Evolutionary conservation across 768 basidiomycete species (phyloP), one percentile per base, ranked within the genome.

Genomic region (Auricularia cornea): DNA sequence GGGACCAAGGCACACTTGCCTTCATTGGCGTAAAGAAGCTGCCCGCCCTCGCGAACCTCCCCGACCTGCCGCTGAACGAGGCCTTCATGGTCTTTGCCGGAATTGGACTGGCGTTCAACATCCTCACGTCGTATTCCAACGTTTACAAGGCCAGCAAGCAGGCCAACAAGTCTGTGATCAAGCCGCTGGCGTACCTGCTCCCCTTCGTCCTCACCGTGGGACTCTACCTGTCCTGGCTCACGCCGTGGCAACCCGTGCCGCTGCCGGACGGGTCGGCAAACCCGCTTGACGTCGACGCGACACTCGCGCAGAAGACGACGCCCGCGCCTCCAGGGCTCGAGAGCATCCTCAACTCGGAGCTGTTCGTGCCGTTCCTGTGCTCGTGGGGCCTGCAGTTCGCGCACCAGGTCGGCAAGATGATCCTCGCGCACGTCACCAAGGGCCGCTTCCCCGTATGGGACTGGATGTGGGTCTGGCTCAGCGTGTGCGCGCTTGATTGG

Each of bases 321-420:
- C 54, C 54, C 28, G 84, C 86, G 31, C 88, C 92, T 10, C 74
- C 81, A 23, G 76, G 79, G 68, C 75, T 80, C 62, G 76, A 84
- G 63, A 86, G 87, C 2, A 84, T 96, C 72, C 78, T 97, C 44
- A 79, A 88, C 67, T 90, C 90, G 1, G 78, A 86, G 1, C 80
- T 87, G 29, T 87, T 98, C 71, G 76, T 98, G 12, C 93, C 94
- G 3, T 97, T 95, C 79, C 74, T 95, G 20, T 88, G 86, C 69
- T 87, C 90, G 23, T 98, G 95, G 94, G 96, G 94, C n/a, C 73
- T 91, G 60, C 89, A 91, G 73, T 92, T 92, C 67, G 88, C 90
- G 31, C 90, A 92, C 66, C 88, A 94, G 72, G 95, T 97, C 40
- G 92, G 93, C 12, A 79, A 88, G 67, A 90, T 98, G 81, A 98